Evolutionary conservation across 2,329 filamentous ascomycete genomes (phyloP).

Genomic region (Penicillium sp.): DNA sequence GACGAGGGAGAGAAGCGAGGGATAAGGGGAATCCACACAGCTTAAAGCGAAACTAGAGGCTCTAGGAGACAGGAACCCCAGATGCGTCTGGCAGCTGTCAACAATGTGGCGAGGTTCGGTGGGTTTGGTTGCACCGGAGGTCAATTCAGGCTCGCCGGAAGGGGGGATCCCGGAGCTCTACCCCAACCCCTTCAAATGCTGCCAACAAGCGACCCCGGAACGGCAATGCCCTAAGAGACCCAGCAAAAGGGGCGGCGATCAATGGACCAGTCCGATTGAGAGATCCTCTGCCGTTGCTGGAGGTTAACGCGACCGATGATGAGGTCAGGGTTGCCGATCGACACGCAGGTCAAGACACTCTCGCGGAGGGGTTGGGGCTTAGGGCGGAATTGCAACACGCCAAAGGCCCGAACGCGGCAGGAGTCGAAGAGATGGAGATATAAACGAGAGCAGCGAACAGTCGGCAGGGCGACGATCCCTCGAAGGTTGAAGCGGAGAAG

Average conservation of each 20-base stretch:
- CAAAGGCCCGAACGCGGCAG: no score
- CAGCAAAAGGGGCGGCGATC: constrained; percentile 10
- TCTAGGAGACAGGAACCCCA: constrained; percentile 3
- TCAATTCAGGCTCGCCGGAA: constrained; percentile 17
- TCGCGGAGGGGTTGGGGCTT: no score
- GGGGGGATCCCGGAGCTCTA: constrained; percentile 11
- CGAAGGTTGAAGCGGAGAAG: neutral
- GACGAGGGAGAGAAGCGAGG: constrained; percentile 2
- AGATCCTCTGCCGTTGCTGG: neutral
- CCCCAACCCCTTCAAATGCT: neutral
- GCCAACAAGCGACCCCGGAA: constrained; percentile 3
- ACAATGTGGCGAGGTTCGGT: constrained; percentile 20
- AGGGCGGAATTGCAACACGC: no score
- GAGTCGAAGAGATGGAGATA: neutral
- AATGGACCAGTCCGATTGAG: constrained; percentile 7
- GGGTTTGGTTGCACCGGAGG: constrained; percentile 15
- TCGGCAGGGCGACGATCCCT: neutral
- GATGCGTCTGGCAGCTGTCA: constrained; percentile 18
- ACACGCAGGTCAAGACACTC: neutral
- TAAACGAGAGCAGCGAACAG: constrained; percentile 3
- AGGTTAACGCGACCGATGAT: no score
- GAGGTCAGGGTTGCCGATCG: constrained; percentile 23
- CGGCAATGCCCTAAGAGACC: constrained; percentile 6
- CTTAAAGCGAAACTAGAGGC: neutral
- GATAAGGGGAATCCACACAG: constrained; percentile 2